phyloP scores from a whole-genome alignment of 345 rosid genomes.

The Bruguiera sexangula region DNA sequence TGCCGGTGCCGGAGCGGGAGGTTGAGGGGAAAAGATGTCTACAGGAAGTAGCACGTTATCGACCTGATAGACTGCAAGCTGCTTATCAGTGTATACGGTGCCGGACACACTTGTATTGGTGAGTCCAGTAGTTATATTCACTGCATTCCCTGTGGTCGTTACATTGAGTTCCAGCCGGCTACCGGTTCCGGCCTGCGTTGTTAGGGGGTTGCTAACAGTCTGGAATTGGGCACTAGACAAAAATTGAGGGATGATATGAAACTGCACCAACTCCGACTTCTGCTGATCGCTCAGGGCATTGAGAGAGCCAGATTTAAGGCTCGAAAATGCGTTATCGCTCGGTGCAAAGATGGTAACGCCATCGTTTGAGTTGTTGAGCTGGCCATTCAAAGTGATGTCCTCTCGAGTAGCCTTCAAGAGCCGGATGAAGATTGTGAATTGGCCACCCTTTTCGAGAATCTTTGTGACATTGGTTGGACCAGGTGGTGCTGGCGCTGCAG shows the following conservation, averaged over 20 bases:
- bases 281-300: conserved; percentile 32
- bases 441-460: conserved; percentile 39
- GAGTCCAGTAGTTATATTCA: conserved; percentile 38
- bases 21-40: conserved; percentile 32
- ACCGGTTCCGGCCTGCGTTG: conserved; percentile 41
- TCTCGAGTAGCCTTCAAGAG: conserved; percentile 31
- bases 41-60: conserved; percentile 43
- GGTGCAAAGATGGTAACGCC: conserved; percentile 42
- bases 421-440: conserved; percentile 32
- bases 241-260: conserved; percentile 33
- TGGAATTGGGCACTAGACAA: conserved; percentile 32
- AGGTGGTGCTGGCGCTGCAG: conserved; percentile 21
- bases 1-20: conserved; percentile 41
- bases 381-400: conserved; percentile 25
- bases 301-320: conserved; percentile 41
- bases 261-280: conserved; percentile 37
- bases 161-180: conserved; percentile 26
- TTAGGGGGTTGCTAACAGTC: conserved; percentile 42
- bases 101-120: conserved; percentile 39
- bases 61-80: conserved; percentile 37
- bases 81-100: conserved; percentile 27
- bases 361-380: conserved; percentile 39
- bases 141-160: conserved; percentile 29
- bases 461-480: conserved; percentile 35
- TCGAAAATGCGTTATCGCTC: conserved; percentile 30